Evolutionary conservation across 306 rosid genomes (phyloP), one percentile per base, ranked within the genome.

Genomic region (Rosa rugosa): DNA sequence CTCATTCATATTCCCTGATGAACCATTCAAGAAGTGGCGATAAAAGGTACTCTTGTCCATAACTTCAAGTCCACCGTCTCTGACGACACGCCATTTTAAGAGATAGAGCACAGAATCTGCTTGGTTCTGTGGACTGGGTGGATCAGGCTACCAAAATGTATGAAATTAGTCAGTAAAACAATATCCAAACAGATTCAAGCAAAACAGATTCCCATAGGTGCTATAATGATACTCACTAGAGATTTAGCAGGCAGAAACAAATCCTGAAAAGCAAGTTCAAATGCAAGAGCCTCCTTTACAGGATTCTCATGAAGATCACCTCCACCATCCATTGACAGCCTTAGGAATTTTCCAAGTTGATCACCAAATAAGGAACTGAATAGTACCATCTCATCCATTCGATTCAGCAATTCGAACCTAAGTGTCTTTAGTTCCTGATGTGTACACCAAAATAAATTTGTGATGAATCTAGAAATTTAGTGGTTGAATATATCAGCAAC

Each of bases 241-340:
- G 44, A 13, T 64, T 13, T 64, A 31, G 69, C 69, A 12, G 69
- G 69, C 22, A 64, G 42, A 64, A 64, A 64, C 42, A 34, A 64
- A 7, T 64, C 69, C 69, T 64, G 69, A 14, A 64, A 63, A 31
- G 41, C 68, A 6, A 63, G 9, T 63, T 63, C 68, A 31, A 27
- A 34, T 34, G 44, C 69, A 14, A 64, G 69, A 64, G 69, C 69
- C 69, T 64, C 42, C 22, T 64, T 64, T 64, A 38, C 22, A 1
- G 69, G 44, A 5, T 64, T 27, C 16, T 64, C 11, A 34, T 34
- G 42, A 12, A 64, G 16, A 31, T 63, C 69, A 64, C 57, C 75
- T 31, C 75, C 42, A 42, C 27, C 53, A 46, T 70, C 75, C 75
- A 70, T 70, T 11, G 57, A 45, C 36, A 70, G 75, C 40, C 56